Evolutionary conservation across 1,284 basidiomycete genomes (phyloP), one percentile per base, ranked within the genome.

Genomic region (Trametes pubescens): DNA sequence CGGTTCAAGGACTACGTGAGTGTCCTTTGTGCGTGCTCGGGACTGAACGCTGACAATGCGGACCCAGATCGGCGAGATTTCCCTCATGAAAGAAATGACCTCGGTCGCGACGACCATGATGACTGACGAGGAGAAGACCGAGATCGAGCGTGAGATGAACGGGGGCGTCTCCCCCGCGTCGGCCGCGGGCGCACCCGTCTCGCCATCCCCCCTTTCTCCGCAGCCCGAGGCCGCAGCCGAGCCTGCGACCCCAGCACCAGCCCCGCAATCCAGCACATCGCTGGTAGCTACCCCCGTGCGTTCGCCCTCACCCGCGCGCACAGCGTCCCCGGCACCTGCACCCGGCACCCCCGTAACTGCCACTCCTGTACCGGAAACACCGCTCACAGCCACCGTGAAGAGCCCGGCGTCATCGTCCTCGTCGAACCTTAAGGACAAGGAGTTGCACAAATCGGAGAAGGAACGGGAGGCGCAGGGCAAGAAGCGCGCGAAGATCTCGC

Each of bases 11-110:
- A 95, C 75, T 95, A 94, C 73, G 93, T 95, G 75, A 76, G 93
- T 84, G 2, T 26, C 34, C 55, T 26, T 38, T 46, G 22, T 48
- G 26, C 38, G 11, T 14, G 2, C 4, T 24, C 18, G 9, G 34
- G 8, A 2, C 24, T 34, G 18, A 35, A 14, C 24, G n/a, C 53
- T 46, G 11, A 51, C 18, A 2, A 7, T 18, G n/a, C 18, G 11
- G 4, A 2, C 35, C 44, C 73, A 95, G 92, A 95, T 97, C 69
- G 95, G 95, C 62, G 94, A 96, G 80, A 96, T 97, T 57, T 92
- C 93, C 4, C 83, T 97, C 54, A 93, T 96, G 89, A 96, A 95
- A 73, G 93, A 94, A 72, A 93, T 94, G 90, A 92, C 91, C 2
- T 84, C 82, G 24, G 85, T 89, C 22, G 91, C 92, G n/a, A 86